Base-by-base conservation (phyloP, 2,329 filamentous ascomycete genomes). In the Diplocarpon mali region DNA sequence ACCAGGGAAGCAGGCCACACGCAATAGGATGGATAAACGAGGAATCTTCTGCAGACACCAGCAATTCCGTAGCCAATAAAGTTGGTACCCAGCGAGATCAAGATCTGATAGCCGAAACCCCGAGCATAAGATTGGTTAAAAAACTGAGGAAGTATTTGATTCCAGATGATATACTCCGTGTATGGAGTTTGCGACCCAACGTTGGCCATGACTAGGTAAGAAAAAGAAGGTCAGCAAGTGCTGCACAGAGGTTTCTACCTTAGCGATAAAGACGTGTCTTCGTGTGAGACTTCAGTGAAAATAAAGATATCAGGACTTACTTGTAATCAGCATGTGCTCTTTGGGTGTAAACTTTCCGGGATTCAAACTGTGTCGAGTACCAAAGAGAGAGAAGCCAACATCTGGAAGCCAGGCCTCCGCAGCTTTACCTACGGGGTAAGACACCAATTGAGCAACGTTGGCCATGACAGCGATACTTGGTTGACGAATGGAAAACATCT, bases 291-390 rank as follows among this genome's bases (percentile, higher is more conserved):
- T 24, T 7, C 7, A 24, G 20, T 24, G 20, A 24, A 24, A 7
- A 7, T 4, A 24, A 24, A 3, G 20, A 24, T 7, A 7, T 24
- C 20, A 24, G 3, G 3, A 24, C 20, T 3, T 24, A 24, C 20
- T 75, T 14, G 77, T 74, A 43, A 83, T 80, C 48, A 83, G 71
- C 40, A 75, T 65, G 57, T 83, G 79, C 57, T 83, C 79, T 61
- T 83, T 83, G 57, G 78, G 69, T 54, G 79, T 82, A 62, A 83
- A 83, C 0, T 43, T 44, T 5, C 78, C 77, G 0, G 78, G 78
- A 42, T 82, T 82, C 13, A 66, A 50, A 27, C 59, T 61, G 51
- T 64, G 62, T 14, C 57, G 53, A 3, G 51, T 48, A 4, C 63
- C 65, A 50, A 61, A 71, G 13, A 71, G 53, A 1, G 62, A 71